phyloP scores from a whole-genome alignment of 495 filamentous ascomycete genomes.

The Penicillium silybi region DNA sequence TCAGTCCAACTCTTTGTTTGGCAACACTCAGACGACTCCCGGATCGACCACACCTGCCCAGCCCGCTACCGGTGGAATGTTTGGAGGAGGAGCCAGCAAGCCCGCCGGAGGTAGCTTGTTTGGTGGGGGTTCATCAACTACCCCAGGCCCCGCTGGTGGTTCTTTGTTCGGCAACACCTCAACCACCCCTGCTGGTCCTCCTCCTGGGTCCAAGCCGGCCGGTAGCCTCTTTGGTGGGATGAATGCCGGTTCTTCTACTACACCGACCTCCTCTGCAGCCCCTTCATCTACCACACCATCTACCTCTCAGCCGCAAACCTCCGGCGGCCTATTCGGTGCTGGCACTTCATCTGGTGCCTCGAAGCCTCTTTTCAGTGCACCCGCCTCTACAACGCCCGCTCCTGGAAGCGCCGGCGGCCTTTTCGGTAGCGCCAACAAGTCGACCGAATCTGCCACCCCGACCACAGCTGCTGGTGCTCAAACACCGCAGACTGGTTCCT shows the following conservation, averaged over 20 bases:
- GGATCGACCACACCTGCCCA: conserved; percentile 33
- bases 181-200: conserved; percentile 63
- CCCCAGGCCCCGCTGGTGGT: conserved; percentile 34
- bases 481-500: conserved; percentile 12
- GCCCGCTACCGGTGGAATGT: conserved; percentile 40
- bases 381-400: conserved; percentile 15
- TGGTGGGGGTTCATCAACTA: conserved; percentile 32
- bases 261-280: conserved; percentile 21
- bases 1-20: conserved; percentile 28
- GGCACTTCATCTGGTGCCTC: conserved; percentile 11
- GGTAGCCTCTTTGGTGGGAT: conserved; percentile 28
- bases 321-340: conserved; percentile 32
- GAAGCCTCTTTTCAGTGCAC: conserved; percentile 32
- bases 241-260: conserved; percentile 21
- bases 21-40: conserved; percentile 29
- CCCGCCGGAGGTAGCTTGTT: conserved; percentile 31
- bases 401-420: conserved; percentile 28
- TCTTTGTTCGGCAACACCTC: conserved; percentile 48
- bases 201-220: conserved; percentile 43
- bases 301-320: conserved; percentile 25
- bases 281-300: conserved; percentile 27
- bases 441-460: conserved; percentile 39
- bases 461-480: conserved; percentile 21
- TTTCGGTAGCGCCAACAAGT: conserved; percentile 40
- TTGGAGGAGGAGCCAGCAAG: conserved; percentile 39